Percentiles rank a stretch among this genome's conserved stretches.
Conservation (phyloP, 78 protist genomes). For the Trichosphaerium sp. region DNA sequence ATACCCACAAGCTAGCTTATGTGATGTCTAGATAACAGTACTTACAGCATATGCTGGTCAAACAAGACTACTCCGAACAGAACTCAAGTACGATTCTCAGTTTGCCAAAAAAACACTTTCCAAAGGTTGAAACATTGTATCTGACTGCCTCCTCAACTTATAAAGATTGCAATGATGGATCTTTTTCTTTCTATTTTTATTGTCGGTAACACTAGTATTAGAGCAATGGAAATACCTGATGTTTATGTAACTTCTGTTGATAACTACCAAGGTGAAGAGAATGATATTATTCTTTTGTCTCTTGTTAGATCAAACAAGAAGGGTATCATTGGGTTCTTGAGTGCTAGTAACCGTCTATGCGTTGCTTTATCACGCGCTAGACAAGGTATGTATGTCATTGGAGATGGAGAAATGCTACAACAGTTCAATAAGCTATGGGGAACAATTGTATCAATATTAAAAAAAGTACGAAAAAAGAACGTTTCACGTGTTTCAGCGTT, state of each 20-base stretch:
- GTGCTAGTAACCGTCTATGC: constrained; percentile 17
- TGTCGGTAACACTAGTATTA: not conserved
- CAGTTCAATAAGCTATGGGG: not conserved
- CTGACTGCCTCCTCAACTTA: not conserved
- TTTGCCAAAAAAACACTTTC: too few relatives aligned
- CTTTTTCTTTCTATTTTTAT: not conserved
- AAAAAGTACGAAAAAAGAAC: not conserved
- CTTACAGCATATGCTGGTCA: constrained; percentile 76
- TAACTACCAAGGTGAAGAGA: constrained; percentile 58
- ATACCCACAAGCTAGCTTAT: not conserved
- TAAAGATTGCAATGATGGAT: not conserved
- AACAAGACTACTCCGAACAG: not conserved
- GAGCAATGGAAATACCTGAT: not conserved
- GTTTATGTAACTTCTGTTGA: constrained; percentile 21
- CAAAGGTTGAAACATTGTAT: not conserved
- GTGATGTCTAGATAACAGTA: constrained; percentile 36
- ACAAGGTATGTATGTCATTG: constrained; percentile 23
- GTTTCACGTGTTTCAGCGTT: not conserved
- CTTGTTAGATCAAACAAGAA: constrained; percentile 32
- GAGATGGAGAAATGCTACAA: constrained; percentile 2
- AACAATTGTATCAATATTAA: not conserved
- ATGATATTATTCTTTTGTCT: constrained; percentile 34
- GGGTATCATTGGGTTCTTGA: constrained; percentile 32
- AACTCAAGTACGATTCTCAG: too few relatives aligned
- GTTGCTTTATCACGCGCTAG: constrained; percentile 56